Evolutionary conservation across 176 grass and related monocot genomes (phyloP), one percentile per base, ranked within the genome.

Genomic region (Paspalum vaginatum): DNA sequence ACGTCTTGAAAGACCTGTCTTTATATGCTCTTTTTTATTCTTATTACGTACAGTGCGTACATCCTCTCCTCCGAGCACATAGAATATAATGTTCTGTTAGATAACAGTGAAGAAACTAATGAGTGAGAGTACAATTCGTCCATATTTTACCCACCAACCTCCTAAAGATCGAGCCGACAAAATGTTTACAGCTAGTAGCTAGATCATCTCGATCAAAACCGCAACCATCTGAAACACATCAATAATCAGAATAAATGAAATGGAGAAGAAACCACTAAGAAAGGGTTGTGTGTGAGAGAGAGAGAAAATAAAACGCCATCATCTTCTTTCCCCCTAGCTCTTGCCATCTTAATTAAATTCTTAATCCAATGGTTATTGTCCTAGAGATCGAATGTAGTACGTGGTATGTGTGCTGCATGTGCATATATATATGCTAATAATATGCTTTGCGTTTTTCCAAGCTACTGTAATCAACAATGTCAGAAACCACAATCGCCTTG

Each of bases 401-500:
- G 68, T 88, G 76, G 9, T 87, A 77, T 72, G 68, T 86, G 70
- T 52, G 58, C 37, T 55, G 42, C 27, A 43, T 65, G 2, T 64
- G 27, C 49, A 84, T 83, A 61, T 8, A 49, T 78, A 24, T 25
- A 60, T n/a, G n/a, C n/a, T n/a, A n/a, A n/a, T n/a, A n/a, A n/a
- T n/a, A n/a, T 60, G 22, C 42, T 43, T 62, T 76, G 5, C 7
- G 32, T 17, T 67, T 81, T 88, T 81, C 51, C 46, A 78, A 84
- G 65, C 60, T 89, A 69, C n/a, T n/a, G n/a, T n/a, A n/a, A n/a
- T n/a, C n/a, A 85, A 85, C 81, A 79, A 50, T 68, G 72, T 84
- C 78, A 90, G 84, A 89, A 81, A 73, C 74, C 79, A 72, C 82
- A 86, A 59, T 62, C 86, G 22, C 20, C 73, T 88, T 88, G 85